Evolutionary conservation across 2,329 filamentous ascomycete species (phyloP).

Genomic region (Alternaria rosae): DNA sequence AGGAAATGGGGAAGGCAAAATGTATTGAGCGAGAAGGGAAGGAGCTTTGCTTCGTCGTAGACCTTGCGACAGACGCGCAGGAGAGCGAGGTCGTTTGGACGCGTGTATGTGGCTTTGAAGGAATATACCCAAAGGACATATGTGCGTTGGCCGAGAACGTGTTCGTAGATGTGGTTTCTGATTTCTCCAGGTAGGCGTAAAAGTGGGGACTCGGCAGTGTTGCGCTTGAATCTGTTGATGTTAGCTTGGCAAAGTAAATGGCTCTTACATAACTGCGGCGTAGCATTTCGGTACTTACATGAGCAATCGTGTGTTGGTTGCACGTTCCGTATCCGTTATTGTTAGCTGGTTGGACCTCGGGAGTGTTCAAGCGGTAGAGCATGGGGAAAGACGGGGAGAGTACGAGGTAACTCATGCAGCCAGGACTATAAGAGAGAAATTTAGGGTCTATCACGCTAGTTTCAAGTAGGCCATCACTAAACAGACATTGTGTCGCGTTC

Average conservation of each 20-base stretch:
- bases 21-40: conserved; percentile 7
- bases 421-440: neutral
- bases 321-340: neutral
- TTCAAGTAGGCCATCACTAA: neutral
- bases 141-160: neutral
- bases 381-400: neutral
- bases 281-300: neutral
- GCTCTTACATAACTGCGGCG: neutral
- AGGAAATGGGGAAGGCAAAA: conserved; percentile 1
- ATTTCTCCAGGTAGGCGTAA: conserved; percentile 10
- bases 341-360: neutral
- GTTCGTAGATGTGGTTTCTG: conserved; percentile 9
- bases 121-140: neutral
- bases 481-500: no score
- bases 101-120: neutral
- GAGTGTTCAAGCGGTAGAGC: neutral
- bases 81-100: conserved; percentile 1
- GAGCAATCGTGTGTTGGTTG: neutral
- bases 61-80: conserved; percentile 17
- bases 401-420: neutral
- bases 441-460: neutral
- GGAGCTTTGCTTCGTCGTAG: conserved; percentile 8
- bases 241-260: neutral
- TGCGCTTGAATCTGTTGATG: neutral
- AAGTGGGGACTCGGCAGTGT: conserved; percentile 2